These are phyloP conservation scores for Fusarium palustre DNA, from an alignment of 2,329 filamentous ascomycete species.

Conservation along the genomic window DNA sequence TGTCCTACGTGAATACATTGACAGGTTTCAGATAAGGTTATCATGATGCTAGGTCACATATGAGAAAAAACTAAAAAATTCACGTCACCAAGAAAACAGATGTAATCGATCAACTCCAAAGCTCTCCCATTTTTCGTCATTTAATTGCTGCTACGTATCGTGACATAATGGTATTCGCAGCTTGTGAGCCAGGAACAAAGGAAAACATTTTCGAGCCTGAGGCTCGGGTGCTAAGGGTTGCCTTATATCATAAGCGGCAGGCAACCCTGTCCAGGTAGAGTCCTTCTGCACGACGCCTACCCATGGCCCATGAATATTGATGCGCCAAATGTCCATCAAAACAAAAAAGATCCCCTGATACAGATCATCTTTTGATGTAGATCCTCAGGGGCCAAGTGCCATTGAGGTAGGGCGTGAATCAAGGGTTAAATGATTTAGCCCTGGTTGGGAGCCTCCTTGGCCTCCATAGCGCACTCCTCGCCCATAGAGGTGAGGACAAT, in stretches of 20 bases:
- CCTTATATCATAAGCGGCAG: constrained; percentile 52
- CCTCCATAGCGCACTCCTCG: constrained; percentile 91
- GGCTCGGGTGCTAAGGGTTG: constrained; percentile 41
- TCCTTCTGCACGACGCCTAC: constrained; percentile 56
- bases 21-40: background rate
- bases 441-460: constrained; percentile 83
- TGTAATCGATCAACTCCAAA: constrained; percentile 47
- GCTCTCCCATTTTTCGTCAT: constrained; percentile 53
- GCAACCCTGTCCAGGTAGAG: constrained; percentile 60
- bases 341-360: constrained; percentile 47
- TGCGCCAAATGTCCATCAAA: constrained; percentile 53
- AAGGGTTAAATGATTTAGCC: constrained; percentile 43
- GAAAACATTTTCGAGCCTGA: constrained; percentile 49
- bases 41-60: background rate
- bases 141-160: constrained; percentile 50
- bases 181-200: constrained; percentile 55
- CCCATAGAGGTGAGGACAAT: constrained; percentile 96
- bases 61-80: constrained; percentile 13
- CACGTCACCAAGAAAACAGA: constrained; percentile 53
- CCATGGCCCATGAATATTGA: constrained; percentile 54
- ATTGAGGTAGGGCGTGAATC: constrained; percentile 41
- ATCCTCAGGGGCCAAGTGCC: constrained; percentile 46
- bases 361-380: constrained; percentile 38
- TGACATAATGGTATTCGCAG: constrained; percentile 48
- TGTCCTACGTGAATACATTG: background rate